These are phyloP conservation scores for Closterium sp. DNA, from an alignment of 139 green algal genomes.

Conservation along the genomic window DNA sequence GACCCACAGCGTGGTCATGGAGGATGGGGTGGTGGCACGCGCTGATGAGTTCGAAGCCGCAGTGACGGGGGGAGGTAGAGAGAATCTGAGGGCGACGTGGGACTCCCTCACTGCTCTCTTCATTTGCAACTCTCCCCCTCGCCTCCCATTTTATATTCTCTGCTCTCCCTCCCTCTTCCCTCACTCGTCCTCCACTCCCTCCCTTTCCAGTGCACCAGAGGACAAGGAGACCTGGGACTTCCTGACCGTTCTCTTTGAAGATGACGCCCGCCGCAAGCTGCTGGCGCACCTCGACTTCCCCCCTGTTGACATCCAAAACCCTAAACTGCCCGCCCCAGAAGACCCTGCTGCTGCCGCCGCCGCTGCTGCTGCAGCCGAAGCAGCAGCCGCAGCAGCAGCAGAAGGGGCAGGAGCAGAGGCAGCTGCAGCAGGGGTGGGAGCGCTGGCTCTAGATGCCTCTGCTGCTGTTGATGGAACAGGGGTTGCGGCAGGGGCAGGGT, in stretches of 20 bases:
- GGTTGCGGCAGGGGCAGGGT: background rate
- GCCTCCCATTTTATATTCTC: no score
- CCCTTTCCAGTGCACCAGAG: conserved; percentile 29
- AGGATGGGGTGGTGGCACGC: conserved; percentile 64
- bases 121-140: no score
- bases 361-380: conserved; percentile 32
- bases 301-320: conserved; percentile 10
- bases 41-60: conserved; percentile 76
- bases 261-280: conserved; percentile 74
- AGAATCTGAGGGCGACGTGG: conserved; percentile 50
- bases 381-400: conserved; percentile 8
- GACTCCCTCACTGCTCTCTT: no score
- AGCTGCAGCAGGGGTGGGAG: background rate
- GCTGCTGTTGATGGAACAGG: background rate
- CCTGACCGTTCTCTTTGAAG: conserved; percentile 86
- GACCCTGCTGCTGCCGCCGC: background rate
- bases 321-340: background rate
- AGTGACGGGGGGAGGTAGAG: conserved; percentile 65
- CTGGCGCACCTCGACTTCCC: conserved; percentile 85
- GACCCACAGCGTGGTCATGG: conserved; percentile 69
- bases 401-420: background rate
- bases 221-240: conserved; percentile 93
- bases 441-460: background rate
- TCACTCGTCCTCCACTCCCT: background rate
- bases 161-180: background rate